Evolutionary conservation across 208 protist species (phyloP), one percentile per base, ranked within the genome.

Genomic region (Leishmania guyanensis): DNA sequence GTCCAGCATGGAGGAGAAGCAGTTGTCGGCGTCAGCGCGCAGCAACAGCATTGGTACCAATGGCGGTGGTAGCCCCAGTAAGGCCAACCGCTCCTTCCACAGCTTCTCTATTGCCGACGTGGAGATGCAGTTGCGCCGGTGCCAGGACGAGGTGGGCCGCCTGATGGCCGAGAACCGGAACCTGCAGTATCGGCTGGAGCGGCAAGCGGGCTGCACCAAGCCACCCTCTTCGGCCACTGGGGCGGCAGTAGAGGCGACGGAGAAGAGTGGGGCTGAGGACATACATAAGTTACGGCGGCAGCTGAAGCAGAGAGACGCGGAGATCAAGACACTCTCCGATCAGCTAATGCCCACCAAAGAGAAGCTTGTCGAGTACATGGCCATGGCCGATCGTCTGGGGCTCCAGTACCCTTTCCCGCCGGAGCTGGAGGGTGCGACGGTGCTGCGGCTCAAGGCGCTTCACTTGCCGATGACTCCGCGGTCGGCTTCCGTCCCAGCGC

Each of bases 341-440:
- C 88, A 97, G 83, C 86, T 97, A 17, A 83, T 97, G 72, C 92
- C 92, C 36, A 88, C 84, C n/a, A 97, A 97, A 78, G 87, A 92
- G 68, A 97, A 94, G 89, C 81, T 97, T 3, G 88, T 83, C 6
- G 93, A 96, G 86, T 96, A 96, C 86, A 96, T 96, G 92, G 93
- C 93, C 1, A 85, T 96, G 83, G 88, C 90, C 3, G 94, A 97
- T 74, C 91, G 94, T 8, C 84, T 97, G 3, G 94, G 94, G 5
- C 74, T 97, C 39, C 84, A 84, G 33, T 97, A 97, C 81, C 94
- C 94, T 26, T 96, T 97, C 70, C 89, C 92, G 5, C 72, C 85
- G 0, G 88, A 94, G 68, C 80, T 96, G 60, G 91, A 94, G 69
- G 88, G 89, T 6, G 56, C 86, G 14, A 90, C 90, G 26, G 87